Percentiles rank a stretch among this genome's conserved stretches.
phyloP scores from a whole-genome alignment of 2,329 filamentous ascomycete genomes.

The Pyrenochaeta sp. region DNA sequence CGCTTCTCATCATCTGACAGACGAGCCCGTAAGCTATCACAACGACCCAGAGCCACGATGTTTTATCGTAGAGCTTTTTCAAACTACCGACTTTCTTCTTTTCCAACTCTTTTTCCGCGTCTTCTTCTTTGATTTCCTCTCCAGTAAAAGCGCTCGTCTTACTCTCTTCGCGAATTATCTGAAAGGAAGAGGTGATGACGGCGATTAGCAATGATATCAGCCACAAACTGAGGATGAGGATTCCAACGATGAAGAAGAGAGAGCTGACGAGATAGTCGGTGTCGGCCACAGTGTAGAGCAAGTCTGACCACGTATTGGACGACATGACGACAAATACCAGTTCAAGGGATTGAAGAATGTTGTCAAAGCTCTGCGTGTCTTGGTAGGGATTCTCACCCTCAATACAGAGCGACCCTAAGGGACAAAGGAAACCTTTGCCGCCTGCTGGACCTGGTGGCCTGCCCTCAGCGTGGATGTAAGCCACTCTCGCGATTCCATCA shows the following conservation, averaged over 20 bases:
- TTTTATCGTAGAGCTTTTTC: slow-evolving; percentile 77
- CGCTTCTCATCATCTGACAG: slow-evolving; percentile 77
- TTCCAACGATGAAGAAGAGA: slow-evolving; percentile 74
- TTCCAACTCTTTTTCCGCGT: slow-evolving; percentile 35
- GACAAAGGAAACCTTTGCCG: slow-evolving; percentile 86
- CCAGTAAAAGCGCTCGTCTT: slow-evolving; percentile 91
- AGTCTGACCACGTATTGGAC: slow-evolving; percentile 92
- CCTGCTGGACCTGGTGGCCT: slow-evolving; percentile 50
- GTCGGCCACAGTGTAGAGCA: slow-evolving; percentile 92
- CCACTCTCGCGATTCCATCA: slow-evolving; percentile 50
- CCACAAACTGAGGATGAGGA: slow-evolving; percentile 95
- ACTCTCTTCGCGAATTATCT: slow-evolving; percentile 96
- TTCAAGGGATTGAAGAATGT: slow-evolving; percentile 89
- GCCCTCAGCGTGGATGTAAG: slow-evolving; percentile 70
- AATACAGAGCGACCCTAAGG: slow-evolving; percentile 81
- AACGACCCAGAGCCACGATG: slow-evolving; percentile 77
- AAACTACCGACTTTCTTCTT: slow-evolving; percentile 59
- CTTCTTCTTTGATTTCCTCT: slow-evolving; percentile 62
- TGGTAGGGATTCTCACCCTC: slow-evolving; percentile 81
- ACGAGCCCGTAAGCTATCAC: slow-evolving; percentile 84
- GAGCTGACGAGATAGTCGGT: slow-evolving; percentile 89
- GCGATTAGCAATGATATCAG: slow-evolving; percentile 93
- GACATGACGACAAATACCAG: slow-evolving; percentile 98
- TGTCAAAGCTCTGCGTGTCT: slow-evolving; percentile 91
- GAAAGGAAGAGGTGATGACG: slow-evolving; percentile 97